phyloP scores from a whole-genome alignment of 805 yeast genomes.

The Yarrowia deformans region DNA sequence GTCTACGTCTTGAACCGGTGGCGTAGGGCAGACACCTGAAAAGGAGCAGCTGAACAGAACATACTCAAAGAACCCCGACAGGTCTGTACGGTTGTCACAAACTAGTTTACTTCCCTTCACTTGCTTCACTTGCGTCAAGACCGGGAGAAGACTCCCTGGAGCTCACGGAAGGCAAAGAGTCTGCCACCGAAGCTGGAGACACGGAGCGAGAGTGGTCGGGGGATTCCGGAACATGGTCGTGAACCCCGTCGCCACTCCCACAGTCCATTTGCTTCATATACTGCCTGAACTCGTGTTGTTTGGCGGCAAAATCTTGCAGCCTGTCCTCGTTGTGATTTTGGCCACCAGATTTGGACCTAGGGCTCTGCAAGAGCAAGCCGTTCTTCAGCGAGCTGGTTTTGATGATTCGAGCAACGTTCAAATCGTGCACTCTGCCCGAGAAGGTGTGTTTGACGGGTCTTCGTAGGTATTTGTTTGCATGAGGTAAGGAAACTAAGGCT shows the following conservation, averaged over 20 bases:
- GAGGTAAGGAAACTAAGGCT: background rate
- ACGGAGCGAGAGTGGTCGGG: background rate
- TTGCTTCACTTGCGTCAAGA: background rate
- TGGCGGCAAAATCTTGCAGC: constrained; percentile 4
- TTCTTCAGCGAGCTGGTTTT: constrained; percentile 4
- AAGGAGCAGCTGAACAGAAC: no score
- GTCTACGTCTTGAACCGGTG: no score
- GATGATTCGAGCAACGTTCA: constrained; percentile 5
- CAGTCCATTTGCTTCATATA: background rate
- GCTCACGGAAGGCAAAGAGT: background rate
- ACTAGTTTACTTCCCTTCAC: background rate
- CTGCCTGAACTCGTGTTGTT: background rate
- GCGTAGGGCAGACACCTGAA: no score
- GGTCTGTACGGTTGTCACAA: no score
- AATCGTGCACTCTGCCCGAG: constrained; percentile 11
- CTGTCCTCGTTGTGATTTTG: background rate
- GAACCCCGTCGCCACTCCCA: no score
- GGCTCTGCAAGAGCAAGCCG: background rate
- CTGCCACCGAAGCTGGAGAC: constrained; percentile 5
- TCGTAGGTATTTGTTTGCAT: constrained; percentile 7
- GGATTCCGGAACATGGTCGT: background rate
- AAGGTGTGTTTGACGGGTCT: constrained; percentile 3
- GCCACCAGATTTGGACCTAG: background rate
- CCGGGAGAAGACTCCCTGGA: background rate
- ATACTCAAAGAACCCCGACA: no score